phyloP scores from a whole-genome alignment of 129 eudicot species.

The Heracleum sosnowskyi region DNA sequence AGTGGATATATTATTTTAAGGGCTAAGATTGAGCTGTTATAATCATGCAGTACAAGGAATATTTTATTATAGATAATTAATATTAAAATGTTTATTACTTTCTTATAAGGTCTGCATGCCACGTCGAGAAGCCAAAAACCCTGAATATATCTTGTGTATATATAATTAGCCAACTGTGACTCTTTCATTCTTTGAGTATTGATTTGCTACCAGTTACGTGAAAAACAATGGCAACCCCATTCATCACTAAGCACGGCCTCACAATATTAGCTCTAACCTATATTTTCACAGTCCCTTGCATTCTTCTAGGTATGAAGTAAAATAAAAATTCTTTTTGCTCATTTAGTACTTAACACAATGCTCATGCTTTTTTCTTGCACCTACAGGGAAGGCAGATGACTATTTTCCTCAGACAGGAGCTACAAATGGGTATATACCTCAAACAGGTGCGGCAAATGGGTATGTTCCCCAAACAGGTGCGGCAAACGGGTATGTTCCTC shows the following conservation, averaged over 20 bases:
- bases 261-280: constrained; percentile 20
- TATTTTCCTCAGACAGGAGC: constrained; percentile 27
- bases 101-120: background rate
- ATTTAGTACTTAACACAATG: background rate
- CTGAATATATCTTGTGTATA: background rate
- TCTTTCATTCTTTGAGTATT: background rate
- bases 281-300: constrained; percentile 5
- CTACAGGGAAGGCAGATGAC: constrained; percentile 34
- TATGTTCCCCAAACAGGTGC: constrained; percentile 25
- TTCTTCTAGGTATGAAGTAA: background rate
- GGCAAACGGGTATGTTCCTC: constrained; percentile 16
- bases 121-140: background rate
- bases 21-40: background rate
- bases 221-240: constrained; percentile 32
- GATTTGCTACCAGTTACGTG: background rate
- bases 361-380: background rate
- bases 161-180: constrained; percentile 9
- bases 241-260: constrained; percentile 22
- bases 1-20: background rate
- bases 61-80: background rate
- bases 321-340: background rate
- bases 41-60: background rate
- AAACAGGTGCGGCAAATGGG: constrained; percentile 15
- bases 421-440: constrained; percentile 20
- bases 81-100: background rate